Evolutionary conservation across 1,284 basidiomycete genomes (phyloP).

Genomic region (Moesziomyces globuligerus): DNA sequence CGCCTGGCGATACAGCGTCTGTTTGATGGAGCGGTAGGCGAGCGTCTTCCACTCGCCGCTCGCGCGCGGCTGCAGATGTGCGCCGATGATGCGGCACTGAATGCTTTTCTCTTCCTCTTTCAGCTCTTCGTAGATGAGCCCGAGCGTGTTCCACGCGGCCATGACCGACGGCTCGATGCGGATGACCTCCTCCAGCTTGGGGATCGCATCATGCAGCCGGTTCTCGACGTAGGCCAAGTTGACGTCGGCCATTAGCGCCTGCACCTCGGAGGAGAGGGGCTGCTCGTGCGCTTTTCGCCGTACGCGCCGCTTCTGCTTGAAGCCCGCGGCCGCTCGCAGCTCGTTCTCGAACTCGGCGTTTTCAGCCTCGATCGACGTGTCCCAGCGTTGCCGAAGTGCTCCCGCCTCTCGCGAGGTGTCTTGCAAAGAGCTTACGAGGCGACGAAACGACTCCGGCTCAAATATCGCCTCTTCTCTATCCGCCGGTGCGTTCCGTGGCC

Average conservation of each 20-base stretch:
- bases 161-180: conserved; percentile 87
- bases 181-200: conserved; percentile 88
- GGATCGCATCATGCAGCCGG: conserved; percentile 77
- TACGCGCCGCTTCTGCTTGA: conserved; percentile 41
- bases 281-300: conserved; percentile 40
- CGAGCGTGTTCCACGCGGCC: conserved; percentile 86
- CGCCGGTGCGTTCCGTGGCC: background rate
- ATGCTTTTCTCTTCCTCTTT: conserved; percentile 78
- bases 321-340: conserved; percentile 54
- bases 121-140: conserved; percentile 79
- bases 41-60: conserved; percentile 87
- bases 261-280: conserved; percentile 80
- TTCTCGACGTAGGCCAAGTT: conserved; percentile 86
- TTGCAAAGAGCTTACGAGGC: conserved; percentile 50
- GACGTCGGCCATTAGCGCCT: conserved; percentile 81
- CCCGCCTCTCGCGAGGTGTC: conserved; percentile 42
- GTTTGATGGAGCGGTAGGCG: conserved; percentile 72
- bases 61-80: conserved; percentile 81
- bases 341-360: conserved; percentile 61
- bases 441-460: conserved; percentile 50
- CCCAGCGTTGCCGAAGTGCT: conserved; percentile 47
- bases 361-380: conserved; percentile 57
- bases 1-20: conserved; percentile 82
- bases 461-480: conserved; percentile 37
- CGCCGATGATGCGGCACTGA: conserved; percentile 87